These are phyloP conservation scores for Basidiobolus meristosporus DNA, from an alignment of 371 early-diverging fungal genomes.

Conservation along the genomic window DNA sequence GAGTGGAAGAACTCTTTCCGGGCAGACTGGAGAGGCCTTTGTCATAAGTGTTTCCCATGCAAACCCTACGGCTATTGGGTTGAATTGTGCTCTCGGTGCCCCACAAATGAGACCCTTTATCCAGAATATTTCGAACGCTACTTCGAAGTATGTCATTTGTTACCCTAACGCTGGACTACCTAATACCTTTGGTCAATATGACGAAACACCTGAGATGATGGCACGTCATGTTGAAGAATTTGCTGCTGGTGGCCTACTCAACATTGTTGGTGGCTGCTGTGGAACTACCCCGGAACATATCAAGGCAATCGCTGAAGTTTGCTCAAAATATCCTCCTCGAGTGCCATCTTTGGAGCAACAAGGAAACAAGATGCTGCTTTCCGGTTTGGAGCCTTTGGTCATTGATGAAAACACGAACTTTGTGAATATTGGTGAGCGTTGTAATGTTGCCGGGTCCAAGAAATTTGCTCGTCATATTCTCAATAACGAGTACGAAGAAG, in stretches of 20 bases:
- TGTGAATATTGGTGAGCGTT: slow-evolving; percentile 87
- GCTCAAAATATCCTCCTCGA: slow-evolving; percentile 55
- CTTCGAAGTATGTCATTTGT: slow-evolving; percentile 67
- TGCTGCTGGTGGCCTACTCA: slow-evolving; percentile 75
- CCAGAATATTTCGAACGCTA: slow-evolving; percentile 64
- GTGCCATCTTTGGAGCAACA: slow-evolving; percentile 32
- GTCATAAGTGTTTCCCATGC: slow-evolving; percentile 59
- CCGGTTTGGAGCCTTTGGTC: slow-evolving; percentile 65
- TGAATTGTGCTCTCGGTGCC: slow-evolving; percentile 91
- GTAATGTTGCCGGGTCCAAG: slow-evolving; percentile 87
- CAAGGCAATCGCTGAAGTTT: slow-evolving; percentile 65
- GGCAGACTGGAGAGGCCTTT: slow-evolving; percentile 92
- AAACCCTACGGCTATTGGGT: slow-evolving; percentile 74
- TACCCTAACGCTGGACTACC: slow-evolving; percentile 87
- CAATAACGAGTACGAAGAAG: slow-evolving; percentile 81
- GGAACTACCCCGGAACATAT: slow-evolving; percentile 90
- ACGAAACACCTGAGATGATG: slow-evolving; percentile 75
- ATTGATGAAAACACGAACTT: slow-evolving; percentile 66
- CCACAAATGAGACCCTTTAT: slow-evolving; percentile 89
- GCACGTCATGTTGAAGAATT: slow-evolving; percentile 62
- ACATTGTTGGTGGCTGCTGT: slow-evolving; percentile 91
- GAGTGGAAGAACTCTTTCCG: slow-evolving; percentile 82
- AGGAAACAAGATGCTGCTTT: slow-evolving; percentile 48
- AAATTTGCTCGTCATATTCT: slow-evolving; percentile 81
- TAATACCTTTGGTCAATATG: slow-evolving; percentile 76